phyloP scores from a whole-genome alignment of 2,329 filamentous ascomycete genomes.

The Setomelanomma holmii region DNA sequence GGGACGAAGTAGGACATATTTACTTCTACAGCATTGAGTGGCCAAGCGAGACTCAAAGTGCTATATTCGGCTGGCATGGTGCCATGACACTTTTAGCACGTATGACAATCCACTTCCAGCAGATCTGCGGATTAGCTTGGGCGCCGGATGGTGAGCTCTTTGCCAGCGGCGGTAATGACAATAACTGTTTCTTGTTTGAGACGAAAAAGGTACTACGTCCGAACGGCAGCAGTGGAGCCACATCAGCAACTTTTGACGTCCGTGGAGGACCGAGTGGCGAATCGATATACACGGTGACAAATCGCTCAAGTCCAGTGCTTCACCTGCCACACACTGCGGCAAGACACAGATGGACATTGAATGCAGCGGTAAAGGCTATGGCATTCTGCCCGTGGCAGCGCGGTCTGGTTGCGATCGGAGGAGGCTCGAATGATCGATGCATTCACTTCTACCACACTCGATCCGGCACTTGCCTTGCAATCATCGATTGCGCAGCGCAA shows the following conservation, averaged over 20 bases:
- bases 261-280: slow-evolving; percentile 38
- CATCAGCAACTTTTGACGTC: slow-evolving; percentile 27
- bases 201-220: slow-evolving; percentile 63
- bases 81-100: slow-evolving; percentile 78
- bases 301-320: slow-evolving; percentile 45
- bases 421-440: slow-evolving; percentile 91
- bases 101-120: slow-evolving; percentile 81
- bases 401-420: slow-evolving; percentile 85
- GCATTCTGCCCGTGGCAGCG: slow-evolving; percentile 96
- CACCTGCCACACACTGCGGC: slow-evolving; percentile 64
- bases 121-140: slow-evolving; percentile 94
- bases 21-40: slow-evolving; percentile 93
- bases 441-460: slow-evolving; percentile 94
- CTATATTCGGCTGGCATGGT: slow-evolving; percentile 78
- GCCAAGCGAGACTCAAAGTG: slow-evolving; percentile 64
- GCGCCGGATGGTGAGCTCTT: slow-evolving; percentile 77
- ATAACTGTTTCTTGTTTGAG: slow-evolving; percentile 83
- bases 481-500: slow-evolving; percentile 90
- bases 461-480: slow-evolving; percentile 83
- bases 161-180: slow-evolving; percentile 92
- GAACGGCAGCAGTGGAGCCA: slow-evolving; percentile 7
- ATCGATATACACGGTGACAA: slow-evolving; percentile 42
- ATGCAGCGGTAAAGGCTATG: slow-evolving; percentile 93
- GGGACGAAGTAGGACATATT: slow-evolving; percentile 81
- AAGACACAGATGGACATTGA: slow-evolving; percentile 77